A percentile compares a stretch with the other conserved stretches of the same genome.
These are phyloP conservation scores for Claviceps maximensis DNA, from an alignment of 2,329 filamentous ascomycete species.

Conservation along the genomic window DNA sequence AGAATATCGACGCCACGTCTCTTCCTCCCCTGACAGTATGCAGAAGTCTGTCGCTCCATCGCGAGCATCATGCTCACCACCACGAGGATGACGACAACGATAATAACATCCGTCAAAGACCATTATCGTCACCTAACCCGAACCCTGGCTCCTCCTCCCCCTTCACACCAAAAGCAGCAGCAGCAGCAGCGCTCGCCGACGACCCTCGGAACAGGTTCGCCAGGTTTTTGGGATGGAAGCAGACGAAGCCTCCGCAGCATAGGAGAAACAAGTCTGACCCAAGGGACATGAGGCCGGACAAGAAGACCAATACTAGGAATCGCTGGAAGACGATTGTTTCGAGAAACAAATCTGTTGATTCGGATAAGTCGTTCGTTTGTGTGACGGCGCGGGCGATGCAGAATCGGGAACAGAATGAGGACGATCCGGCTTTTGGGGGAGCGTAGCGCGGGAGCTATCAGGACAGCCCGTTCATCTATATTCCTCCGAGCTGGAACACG, in stretches of 20 bases:
- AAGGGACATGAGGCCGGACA: neutral
- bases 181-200: neutral
- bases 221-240: neutral
- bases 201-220: neutral
- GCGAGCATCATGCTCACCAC: neutral
- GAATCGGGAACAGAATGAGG: neutral
- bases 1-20: neutral
- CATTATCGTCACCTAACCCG: neutral
- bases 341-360: slow-evolving; percentile 5
- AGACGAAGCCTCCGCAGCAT: neutral
- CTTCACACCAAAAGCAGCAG: too few species aligned
- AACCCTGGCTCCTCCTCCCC: neutral
- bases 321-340: neutral
- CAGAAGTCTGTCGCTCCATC: neutral
- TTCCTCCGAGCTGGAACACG: neutral
- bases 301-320: neutral
- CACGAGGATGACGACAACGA: too few species aligned
- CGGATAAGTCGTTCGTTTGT: slow-evolving; percentile 11
- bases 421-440: neutral
- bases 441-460: neutral
- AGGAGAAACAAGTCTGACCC: neutral
- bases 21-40: too few species aligned
- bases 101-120: too few species aligned
- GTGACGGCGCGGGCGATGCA: slow-evolving; percentile 1
- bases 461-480: neutral